These are phyloP conservation scores for Candida railenensis DNA, from an alignment of 805 yeast genomes.

Conservation along the genomic window DNA sequence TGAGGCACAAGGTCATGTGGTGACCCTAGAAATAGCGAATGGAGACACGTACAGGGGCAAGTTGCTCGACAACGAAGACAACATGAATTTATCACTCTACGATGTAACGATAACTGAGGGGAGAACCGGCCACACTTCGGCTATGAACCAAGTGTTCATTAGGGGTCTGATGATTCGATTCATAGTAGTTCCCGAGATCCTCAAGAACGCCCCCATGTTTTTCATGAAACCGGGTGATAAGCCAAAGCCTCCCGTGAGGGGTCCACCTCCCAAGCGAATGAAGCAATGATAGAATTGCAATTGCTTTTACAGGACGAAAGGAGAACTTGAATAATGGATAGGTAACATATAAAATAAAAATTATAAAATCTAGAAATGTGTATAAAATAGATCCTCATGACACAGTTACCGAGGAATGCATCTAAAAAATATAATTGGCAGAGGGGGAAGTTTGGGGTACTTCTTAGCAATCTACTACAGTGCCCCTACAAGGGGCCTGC, in stretches of 20 bases:
- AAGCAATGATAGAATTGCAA: conserved; percentile 2
- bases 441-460: not conserved
- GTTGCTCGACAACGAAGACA: conserved; percentile 83
- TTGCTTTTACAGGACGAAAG: too few species aligned
- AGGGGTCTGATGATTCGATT: conserved; percentile 90
- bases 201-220: conserved; percentile 87
- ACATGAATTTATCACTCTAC: conserved; percentile 85
- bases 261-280: conserved; percentile 46
- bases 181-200: conserved; percentile 83
- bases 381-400: too few species aligned
- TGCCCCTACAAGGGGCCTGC: too few species aligned
- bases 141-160: conserved; percentile 80
- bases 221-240: conserved; percentile 54
- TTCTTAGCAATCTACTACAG: too few species aligned
- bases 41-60: conserved; percentile 91
- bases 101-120: conserved; percentile 77
- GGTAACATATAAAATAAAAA: not conserved
- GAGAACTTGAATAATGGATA: too few species aligned
- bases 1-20: conserved; percentile 87
- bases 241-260: conserved; percentile 73
- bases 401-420: not conserved
- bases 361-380: not conserved
- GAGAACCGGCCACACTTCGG: conserved; percentile 68
- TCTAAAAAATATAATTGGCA: not conserved
- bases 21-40: conserved; percentile 76